Evolutionary conservation across 352 stramenopile species (phyloP), one percentile per base, ranked within the genome.

Genomic region (Phytopythium aichiense): DNA sequence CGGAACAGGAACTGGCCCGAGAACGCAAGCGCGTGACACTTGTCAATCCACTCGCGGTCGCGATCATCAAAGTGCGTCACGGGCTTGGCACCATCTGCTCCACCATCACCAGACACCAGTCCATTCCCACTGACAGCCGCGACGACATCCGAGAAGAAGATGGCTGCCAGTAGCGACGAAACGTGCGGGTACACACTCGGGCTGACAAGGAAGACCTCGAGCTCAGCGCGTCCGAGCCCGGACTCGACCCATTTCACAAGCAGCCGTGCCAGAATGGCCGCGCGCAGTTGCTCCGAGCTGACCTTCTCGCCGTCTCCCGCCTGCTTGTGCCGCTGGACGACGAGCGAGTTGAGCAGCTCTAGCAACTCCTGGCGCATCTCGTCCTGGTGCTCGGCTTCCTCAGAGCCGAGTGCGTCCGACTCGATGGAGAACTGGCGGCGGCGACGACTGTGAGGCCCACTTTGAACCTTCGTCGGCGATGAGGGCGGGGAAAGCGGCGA

Each of bases 221-320:
- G 67, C 22, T 83, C 78, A 2, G 71, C 71, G 23, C 69, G 72
- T 7, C 79, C 56, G 13, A 94, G 61, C 16, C 73, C 78, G 51
- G 88, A 93, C 22, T 93, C 83, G 50, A 91, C 91, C 87, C 87
- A 95, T 60, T 94, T 93, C 22, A 94, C 78, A 3, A 95, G 57
- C 20, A 95, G 65, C 16, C 87, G 83, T 30, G 87, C 79, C 23
- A 95, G 71, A 45, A 95, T 92, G 31, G 83, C 81, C 0, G 77
- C 80, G 5, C 82, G 74, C 38, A 84, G 78, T 43, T 73, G 63
- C 18, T 72, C 69, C 1, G 71, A 74, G 46, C 78, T 77, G 45
- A 63, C 40, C 25, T 68, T 38, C 55, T 60, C 49, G n/a, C 61
- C 48, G 0, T 46, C 35, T 28, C 12, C 53, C 5, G 43, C 7